Conservation (phyloP, 495 filamentous ascomycete genomes). For the Hypoxylon perforatum region DNA sequence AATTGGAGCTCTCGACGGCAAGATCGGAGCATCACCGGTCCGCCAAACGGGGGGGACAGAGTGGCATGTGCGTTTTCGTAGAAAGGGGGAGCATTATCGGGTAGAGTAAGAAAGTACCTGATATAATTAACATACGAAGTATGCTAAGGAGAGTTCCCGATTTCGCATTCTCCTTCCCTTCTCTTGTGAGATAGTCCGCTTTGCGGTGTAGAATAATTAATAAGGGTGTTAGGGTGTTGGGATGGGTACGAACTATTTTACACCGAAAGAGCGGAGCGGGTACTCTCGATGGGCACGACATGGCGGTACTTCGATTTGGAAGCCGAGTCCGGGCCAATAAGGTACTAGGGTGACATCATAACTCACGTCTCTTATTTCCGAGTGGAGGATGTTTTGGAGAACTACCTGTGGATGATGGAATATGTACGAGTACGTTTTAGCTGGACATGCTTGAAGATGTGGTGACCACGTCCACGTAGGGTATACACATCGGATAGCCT, state of each 20-base stretch:
- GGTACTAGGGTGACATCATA: conserved; percentile 35
- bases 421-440: not conserved
- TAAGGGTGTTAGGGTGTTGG: no score
- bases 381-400: conserved; percentile 28
- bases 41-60: conserved; percentile 5
- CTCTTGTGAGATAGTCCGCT: not conserved
- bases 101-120: conserved; percentile 19
- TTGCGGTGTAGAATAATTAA: conserved; percentile 17
- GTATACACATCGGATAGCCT: conserved; percentile 13
- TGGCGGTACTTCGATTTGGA: conserved; percentile 15
- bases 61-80: not conserved
- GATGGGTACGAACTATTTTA: not conserved
- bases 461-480: not conserved
- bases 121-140: conserved; percentile 16
- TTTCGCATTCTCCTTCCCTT: not conserved
- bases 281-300: conserved; percentile 13
- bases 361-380: conserved; percentile 13
- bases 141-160: not conserved
- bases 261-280: conserved; percentile 25
- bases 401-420: not conserved
- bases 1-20: conserved; percentile 31
- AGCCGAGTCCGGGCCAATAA: conserved; percentile 8
- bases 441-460: not conserved
- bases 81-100: not conserved
- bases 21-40: conserved; percentile 33